Evolutionary conservation across 1,139 yeast genomes (phyloP).

Genomic region (Candida tropicalis): DNA sequence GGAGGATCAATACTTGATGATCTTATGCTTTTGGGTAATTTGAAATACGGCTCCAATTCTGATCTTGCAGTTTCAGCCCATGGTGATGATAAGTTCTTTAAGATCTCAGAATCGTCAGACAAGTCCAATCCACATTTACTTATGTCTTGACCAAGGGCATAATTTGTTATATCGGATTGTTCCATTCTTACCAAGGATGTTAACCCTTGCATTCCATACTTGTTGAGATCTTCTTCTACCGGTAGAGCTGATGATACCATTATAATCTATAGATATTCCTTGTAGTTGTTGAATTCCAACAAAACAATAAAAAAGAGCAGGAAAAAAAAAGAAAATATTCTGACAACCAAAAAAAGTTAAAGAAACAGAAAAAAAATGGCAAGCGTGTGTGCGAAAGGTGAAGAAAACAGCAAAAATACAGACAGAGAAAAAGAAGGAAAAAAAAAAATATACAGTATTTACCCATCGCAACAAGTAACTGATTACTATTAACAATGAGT

Average conservation of each 20-base stretch:
- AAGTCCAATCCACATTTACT: constrained; percentile 74
- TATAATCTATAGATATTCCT: not conserved
- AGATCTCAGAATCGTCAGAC: constrained; percentile 48
- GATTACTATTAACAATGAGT: constrained; percentile 22
- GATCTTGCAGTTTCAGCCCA: constrained; percentile 92
- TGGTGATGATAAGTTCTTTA: constrained; percentile 83
- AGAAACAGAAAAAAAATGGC: not conserved
- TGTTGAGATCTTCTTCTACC: constrained; percentile 38
- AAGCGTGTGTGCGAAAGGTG: too few species aligned
- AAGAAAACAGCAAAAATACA: too few species aligned
- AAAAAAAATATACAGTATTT: not conserved
- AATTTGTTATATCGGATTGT: constrained; percentile 61
- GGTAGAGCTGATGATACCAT: constrained; percentile 13
- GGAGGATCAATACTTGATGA: constrained; percentile 48
- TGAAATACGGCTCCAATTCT: constrained; percentile 85
- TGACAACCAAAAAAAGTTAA: not conserved
- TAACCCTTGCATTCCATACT: constrained; percentile 77
- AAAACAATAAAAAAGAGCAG: not conserved
- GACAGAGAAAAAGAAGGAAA: too few species aligned
- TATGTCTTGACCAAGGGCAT: constrained; percentile 85
- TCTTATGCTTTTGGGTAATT: constrained; percentile 59
- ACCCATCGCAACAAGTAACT: not conserved
- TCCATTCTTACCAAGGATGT: constrained; percentile 70
- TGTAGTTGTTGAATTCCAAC: constrained; percentile 1
- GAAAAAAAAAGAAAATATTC: not conserved